Evolutionary conservation across 805 yeast species (phyloP).

Genomic region (Hyphopichia homilentoma): DNA sequence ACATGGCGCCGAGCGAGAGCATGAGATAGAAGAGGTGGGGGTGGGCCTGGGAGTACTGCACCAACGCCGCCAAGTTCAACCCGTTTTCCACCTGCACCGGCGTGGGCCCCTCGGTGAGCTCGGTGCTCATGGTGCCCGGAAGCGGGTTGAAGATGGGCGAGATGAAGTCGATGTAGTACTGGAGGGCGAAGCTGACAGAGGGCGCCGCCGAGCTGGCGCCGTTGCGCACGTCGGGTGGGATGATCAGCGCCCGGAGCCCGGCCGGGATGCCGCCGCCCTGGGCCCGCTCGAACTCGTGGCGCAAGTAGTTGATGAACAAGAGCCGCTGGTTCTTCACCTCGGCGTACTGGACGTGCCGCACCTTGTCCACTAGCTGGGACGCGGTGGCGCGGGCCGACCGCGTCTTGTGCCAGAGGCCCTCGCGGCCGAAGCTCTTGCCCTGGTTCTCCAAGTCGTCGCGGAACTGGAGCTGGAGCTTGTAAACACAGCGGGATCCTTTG

Average conservation of each 20-base stretch:
- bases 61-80: constrained; percentile 15
- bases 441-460: constrained; percentile 21
- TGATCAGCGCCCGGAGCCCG: constrained; percentile 16
- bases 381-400: constrained; percentile 3
- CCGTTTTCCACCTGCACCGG: constrained; percentile 22
- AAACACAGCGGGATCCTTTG: constrained; percentile 15
- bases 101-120: constrained; percentile 3
- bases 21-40: constrained; percentile 20
- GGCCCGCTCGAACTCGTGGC: constrained; percentile 10
- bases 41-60: constrained; percentile 21
- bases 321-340: constrained; percentile 11
- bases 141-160: constrained; percentile 28
- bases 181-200: constrained; percentile 17
- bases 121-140: constrained; percentile 8
- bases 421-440: constrained; percentile 24
- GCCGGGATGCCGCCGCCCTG: constrained; percentile 5
- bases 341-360: constrained; percentile 11
- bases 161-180: constrained; percentile 20
- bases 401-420: constrained; percentile 21
- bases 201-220: constrained; percentile 7
- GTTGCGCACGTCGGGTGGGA: constrained; percentile 19
- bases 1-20: constrained; percentile 22
- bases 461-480: constrained; percentile 19
- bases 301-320: constrained; percentile 15
- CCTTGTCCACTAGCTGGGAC: constrained; percentile 9